These are phyloP conservation scores for Xylariales sp. DNA, from an alignment of 2,329 filamentous ascomycete genomes.

Conservation along the genomic window DNA sequence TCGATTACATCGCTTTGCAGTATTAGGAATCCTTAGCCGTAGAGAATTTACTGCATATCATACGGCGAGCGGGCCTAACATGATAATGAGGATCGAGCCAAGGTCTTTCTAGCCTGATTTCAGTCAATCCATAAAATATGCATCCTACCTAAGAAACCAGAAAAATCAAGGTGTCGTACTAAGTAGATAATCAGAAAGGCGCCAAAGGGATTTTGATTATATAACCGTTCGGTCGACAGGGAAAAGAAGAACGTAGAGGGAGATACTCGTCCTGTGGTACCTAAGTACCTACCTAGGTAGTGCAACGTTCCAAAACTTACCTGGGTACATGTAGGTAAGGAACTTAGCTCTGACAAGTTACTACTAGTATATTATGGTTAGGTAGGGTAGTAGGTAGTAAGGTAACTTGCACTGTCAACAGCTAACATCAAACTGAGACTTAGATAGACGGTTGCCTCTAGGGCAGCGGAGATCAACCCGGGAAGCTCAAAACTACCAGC, in stretches of 20 bases:
- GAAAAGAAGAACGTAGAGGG: not conserved
- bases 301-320: slow-evolving; percentile 26
- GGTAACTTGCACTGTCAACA: not conserved
- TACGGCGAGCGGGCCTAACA: not conserved
- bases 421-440: not conserved
- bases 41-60: not conserved
- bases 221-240: not conserved
- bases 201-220: not conserved
- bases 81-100: not conserved
- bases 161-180: slow-evolving; percentile 1
- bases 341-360: not conserved
- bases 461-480: no score
- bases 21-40: not conserved
- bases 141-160: slow-evolving; percentile 6
- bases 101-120: slow-evolving; percentile 9
- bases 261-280: not conserved
- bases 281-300: slow-evolving; percentile 1
- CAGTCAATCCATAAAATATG: not conserved
- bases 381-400: no score
- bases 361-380: no score
- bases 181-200: not conserved
- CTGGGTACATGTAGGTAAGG: no score
- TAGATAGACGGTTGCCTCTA: no score
- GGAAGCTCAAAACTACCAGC: no score
- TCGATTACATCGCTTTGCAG: slow-evolving; percentile 14